Evolutionary conservation across 1,284 basidiomycete genomes (phyloP).

Genomic region (Neolentinus lepideus): DNA sequence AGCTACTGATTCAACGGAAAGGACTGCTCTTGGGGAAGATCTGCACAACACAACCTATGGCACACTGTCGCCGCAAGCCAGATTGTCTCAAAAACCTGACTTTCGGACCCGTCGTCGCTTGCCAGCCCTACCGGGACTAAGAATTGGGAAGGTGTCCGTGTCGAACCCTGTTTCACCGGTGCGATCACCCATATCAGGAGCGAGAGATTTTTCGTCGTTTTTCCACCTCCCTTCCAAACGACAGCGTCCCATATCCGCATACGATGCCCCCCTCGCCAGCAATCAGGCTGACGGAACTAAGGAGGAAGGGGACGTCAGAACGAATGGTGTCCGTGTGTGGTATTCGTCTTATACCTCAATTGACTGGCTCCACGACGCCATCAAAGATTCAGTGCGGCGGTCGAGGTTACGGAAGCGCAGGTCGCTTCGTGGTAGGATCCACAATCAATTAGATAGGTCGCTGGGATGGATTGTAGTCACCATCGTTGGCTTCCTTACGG

Average conservation of each 20-base stretch:
- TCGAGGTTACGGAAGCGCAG: slow-evolving; percentile 59
- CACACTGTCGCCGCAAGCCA: slow-evolving; percentile 30
- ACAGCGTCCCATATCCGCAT: slow-evolving; percentile 65
- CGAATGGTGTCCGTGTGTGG: slow-evolving; percentile 89
- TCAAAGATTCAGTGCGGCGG: slow-evolving; percentile 83
- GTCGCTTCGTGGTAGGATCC: slow-evolving; percentile 65
- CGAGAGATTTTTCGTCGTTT: slow-evolving; percentile 32
- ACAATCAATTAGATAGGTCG: slow-evolving; percentile 73
- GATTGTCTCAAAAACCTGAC: slow-evolving; percentile 20
- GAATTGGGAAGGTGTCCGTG: slow-evolving; percentile 17
- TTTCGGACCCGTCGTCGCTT: slow-evolving; percentile 26
- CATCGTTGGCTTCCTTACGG: slow-evolving; percentile 78
- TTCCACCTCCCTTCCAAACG: slow-evolving; percentile 17
- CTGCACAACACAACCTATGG: slow-evolving; percentile 35
- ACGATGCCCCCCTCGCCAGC: slow-evolving; percentile 48
- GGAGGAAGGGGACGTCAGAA: slow-evolving; percentile 52
- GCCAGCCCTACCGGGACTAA: slow-evolving; percentile 27
- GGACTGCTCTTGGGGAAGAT: slow-evolving; percentile 10
- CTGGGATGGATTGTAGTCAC: slow-evolving; percentile 92
- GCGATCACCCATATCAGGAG: slow-evolving; percentile 20
- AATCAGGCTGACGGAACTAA: slow-evolving; percentile 21
- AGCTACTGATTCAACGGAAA: slow-evolving; percentile 16
- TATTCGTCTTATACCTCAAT: slow-evolving; percentile 81
- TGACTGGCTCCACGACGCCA: slow-evolving; percentile 91
- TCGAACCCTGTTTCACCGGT: slow-evolving; percentile 10